Conservation (phyloP, 225 moss, liverwort and hornwort species). For the Thuidium tamariscinum region DNA sequence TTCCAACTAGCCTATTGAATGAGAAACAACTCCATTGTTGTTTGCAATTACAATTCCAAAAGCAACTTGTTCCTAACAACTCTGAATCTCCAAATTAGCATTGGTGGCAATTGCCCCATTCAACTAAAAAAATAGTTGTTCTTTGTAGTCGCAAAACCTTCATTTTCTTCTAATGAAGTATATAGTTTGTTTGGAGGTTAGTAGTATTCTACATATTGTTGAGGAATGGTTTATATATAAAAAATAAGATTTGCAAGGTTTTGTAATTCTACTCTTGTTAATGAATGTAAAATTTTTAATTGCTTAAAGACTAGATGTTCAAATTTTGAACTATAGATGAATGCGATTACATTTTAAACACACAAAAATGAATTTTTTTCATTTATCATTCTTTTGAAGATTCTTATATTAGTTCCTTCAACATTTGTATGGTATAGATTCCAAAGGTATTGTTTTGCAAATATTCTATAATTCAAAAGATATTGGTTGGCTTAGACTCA, state of each 20-base stretch:
- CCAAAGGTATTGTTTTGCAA: neutral
- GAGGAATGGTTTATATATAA: neutral
- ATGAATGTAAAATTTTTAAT: neutral
- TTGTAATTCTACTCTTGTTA: neutral
- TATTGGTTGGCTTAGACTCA: too few relatives aligned
- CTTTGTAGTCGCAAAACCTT: too few relatives aligned
- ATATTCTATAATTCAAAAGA: too few relatives aligned
- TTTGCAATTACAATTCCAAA: too few relatives aligned
- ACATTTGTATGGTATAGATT: neutral
- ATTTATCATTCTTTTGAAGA: neutral
- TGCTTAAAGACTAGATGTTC: neutral
- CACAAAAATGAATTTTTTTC: neutral
- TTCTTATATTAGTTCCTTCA: neutral
- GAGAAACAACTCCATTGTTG: too few relatives aligned
- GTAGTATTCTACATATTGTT: neutral
- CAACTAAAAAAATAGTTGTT: too few relatives aligned
- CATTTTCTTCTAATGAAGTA: too few relatives aligned
- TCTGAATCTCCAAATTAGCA: too few relatives aligned
- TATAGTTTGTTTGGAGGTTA: neutral
- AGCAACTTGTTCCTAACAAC: too few relatives aligned
- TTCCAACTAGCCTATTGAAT: too few relatives aligned
- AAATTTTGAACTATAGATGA: neutral
- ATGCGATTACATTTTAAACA: neutral
- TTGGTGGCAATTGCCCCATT: too few relatives aligned
- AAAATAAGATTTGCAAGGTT: neutral